Conservation (phyloP, 768 basidiomycete genomes). For the Lyophyllum atratum region DNA sequence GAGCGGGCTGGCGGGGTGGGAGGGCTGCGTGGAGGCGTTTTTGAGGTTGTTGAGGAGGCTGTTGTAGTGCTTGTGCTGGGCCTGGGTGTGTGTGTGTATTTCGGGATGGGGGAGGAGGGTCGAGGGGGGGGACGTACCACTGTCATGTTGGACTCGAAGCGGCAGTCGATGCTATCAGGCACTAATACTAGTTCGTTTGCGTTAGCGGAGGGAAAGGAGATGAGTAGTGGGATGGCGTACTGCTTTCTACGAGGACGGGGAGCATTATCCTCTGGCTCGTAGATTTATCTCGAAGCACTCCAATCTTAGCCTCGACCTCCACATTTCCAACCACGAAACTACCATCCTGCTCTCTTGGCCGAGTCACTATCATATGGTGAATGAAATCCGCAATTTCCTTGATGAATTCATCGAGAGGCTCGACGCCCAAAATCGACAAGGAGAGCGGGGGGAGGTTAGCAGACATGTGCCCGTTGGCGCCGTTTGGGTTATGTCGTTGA, state of each 20-base stretch:
- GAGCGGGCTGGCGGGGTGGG: conserved; percentile 58
- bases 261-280: conserved; percentile 60
- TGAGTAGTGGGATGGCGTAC: conserved; percentile 45
- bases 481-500: conserved; percentile 1
- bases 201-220: background rate
- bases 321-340: conserved; percentile 48
- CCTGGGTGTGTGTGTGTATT: conserved; percentile 39
- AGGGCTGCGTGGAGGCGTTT: conserved; percentile 51
- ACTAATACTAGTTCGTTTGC: conserved; percentile 55
- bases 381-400: conserved; percentile 90
- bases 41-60: conserved; percentile 82
- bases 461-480: conserved; percentile 29
- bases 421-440: conserved; percentile 82
- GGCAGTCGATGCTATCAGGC: conserved; percentile 60
- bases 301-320: conserved; percentile 93
- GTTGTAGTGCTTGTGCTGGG: conserved; percentile 89
- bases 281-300: conserved; percentile 62
- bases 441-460: conserved; percentile 61
- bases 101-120: conserved; percentile 11
- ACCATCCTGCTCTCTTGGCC: conserved; percentile 36
- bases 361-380: conserved; percentile 64
- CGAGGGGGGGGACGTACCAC: conserved; percentile 51
- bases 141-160: conserved; percentile 95
- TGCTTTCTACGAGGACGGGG: conserved; percentile 82
- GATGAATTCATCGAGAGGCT: conserved; percentile 93